These are phyloP conservation scores for Candida bentonensis DNA, from an alignment of 805 yeast genomes.

Conservation along the genomic window DNA sequence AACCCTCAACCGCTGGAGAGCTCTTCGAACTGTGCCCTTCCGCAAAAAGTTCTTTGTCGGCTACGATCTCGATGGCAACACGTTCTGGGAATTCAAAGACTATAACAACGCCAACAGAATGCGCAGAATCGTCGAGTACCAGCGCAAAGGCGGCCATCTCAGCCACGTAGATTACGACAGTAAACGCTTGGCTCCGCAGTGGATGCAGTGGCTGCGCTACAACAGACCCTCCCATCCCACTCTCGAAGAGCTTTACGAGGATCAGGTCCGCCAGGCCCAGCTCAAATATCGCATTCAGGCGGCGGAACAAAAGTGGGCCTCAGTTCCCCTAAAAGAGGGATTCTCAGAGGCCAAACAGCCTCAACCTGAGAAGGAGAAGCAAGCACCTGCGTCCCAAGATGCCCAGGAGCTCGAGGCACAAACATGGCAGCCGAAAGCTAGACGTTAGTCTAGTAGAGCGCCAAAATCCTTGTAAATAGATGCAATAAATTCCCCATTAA, in stretches of 20 bases:
- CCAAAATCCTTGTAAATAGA: background rate
- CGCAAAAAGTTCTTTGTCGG: constrained; percentile 52
- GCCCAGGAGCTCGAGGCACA: background rate
- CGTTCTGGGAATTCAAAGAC: constrained; percentile 68
- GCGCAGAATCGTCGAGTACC: constrained; percentile 52
- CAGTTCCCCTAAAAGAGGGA: constrained; percentile 19
- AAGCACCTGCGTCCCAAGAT: background rate
- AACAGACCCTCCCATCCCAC: constrained; percentile 49
- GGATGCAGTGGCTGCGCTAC: constrained; percentile 71
- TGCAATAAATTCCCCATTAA: background rate
- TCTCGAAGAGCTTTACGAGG: constrained; percentile 44
- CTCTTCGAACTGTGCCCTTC: constrained; percentile 53
- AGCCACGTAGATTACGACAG: constrained; percentile 24
- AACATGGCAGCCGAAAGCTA: background rate
- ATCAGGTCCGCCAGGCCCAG: constrained; percentile 39
- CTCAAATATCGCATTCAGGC: constrained; percentile 37
- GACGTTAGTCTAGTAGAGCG: background rate
- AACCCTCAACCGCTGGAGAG: constrained; percentile 40
- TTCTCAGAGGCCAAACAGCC: background rate
- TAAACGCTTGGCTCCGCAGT: constrained; percentile 32
- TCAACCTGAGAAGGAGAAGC: background rate
- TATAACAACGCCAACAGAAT: constrained; percentile 36
- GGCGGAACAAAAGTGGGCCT: constrained; percentile 24
- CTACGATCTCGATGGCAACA: constrained; percentile 71
- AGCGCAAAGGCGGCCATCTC: constrained; percentile 26